Evolutionary conservation across 495 filamentous ascomycete species (phyloP).

Genomic region (Letharia columbiana): DNA sequence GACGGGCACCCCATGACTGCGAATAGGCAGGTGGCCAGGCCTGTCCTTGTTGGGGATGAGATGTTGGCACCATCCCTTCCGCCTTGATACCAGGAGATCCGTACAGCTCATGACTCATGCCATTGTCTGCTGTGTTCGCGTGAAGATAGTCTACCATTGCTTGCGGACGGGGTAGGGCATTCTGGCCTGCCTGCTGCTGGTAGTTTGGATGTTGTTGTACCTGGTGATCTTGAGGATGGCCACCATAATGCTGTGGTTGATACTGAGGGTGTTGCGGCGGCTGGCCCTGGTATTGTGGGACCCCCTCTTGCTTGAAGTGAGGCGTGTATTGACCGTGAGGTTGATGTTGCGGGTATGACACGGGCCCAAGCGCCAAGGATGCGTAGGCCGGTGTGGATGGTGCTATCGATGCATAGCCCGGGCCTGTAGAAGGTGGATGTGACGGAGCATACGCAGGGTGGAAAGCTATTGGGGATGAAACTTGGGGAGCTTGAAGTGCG

Average conservation of each 20-base stretch:
- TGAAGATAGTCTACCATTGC: constrained; percentile 14
- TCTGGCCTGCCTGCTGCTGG: constrained; percentile 1
- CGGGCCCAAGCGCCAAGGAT: constrained; percentile 11
- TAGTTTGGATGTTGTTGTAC: constrained; percentile 15
- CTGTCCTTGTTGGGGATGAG: constrained; percentile 13
- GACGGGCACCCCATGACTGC: constrained; percentile 11
- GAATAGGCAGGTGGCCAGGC: constrained; percentile 4
- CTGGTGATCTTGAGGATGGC: constrained; percentile 16
- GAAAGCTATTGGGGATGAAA: constrained; percentile 8
- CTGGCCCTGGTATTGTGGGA: constrained; percentile 14
- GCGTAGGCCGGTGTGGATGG: constrained; percentile 14
- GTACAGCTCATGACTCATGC: constrained; percentile 14
- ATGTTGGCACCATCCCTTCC: constrained; percentile 10
- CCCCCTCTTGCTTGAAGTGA: constrained; percentile 11
- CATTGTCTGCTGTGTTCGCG: constrained; percentile 2
- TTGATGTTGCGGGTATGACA: constrained; percentile 11
- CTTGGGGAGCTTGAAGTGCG: constrained; percentile 9
- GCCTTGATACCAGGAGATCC: constrained; percentile 12
- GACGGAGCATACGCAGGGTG: constrained; percentile 19
- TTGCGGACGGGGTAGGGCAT: constrained; percentile 13
- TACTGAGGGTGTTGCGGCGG: constrained; percentile 13
- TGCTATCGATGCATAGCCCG: constrained; percentile 17
- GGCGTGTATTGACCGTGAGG: constrained; percentile 13
- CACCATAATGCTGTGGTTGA: constrained; percentile 13
- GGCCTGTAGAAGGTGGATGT: constrained; percentile 16